Evolutionary conservation across 2,329 filamentous ascomycete genomes (phyloP).

Genomic region (Westerdykella aurantiaca): DNA sequence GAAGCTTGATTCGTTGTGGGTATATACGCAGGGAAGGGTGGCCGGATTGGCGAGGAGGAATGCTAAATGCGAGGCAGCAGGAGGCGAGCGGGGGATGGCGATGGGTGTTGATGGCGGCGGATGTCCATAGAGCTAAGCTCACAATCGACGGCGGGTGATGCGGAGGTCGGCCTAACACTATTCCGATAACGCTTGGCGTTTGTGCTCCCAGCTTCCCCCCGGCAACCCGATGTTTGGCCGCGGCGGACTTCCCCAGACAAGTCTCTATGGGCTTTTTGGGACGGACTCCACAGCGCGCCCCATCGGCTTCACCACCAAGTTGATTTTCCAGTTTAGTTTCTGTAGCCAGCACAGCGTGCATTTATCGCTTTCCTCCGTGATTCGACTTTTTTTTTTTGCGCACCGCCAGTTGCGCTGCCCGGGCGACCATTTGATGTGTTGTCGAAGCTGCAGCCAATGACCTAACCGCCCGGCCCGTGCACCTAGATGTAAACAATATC

Average conservation of each 20-base stretch:
- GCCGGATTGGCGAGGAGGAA: constrained; percentile 1
- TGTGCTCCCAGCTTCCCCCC: not conserved
- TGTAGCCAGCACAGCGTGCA: not conserved
- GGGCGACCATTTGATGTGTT: constrained; percentile 27
- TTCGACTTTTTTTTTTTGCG: not conserved
- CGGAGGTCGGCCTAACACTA: not conserved
- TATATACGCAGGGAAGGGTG: not conserved
- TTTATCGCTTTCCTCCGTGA: not conserved
- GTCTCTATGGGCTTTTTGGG: not conserved
- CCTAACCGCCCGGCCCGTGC: constrained; percentile 21
- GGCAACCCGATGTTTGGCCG: constrained; percentile 1
- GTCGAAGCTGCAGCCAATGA: constrained; percentile 23
- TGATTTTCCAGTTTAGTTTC: not conserved
- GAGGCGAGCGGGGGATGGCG: not conserved
- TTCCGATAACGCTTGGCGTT: not conserved
- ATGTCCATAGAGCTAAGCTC: not conserved
- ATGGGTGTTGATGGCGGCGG: not conserved
- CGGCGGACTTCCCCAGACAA: not conserved
- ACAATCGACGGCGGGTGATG: not conserved
- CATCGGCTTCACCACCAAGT: not conserved
- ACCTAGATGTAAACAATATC: constrained; percentile 20
- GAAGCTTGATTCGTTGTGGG: constrained; percentile 7
- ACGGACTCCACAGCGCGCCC: not conserved
- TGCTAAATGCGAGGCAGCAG: not conserved
- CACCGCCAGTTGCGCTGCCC: constrained; percentile 16